Evolutionary conservation across 257 asterid genomes (phyloP), one percentile per base, ranked within the genome.

Genomic region (Plectranthus barbatus): DNA sequence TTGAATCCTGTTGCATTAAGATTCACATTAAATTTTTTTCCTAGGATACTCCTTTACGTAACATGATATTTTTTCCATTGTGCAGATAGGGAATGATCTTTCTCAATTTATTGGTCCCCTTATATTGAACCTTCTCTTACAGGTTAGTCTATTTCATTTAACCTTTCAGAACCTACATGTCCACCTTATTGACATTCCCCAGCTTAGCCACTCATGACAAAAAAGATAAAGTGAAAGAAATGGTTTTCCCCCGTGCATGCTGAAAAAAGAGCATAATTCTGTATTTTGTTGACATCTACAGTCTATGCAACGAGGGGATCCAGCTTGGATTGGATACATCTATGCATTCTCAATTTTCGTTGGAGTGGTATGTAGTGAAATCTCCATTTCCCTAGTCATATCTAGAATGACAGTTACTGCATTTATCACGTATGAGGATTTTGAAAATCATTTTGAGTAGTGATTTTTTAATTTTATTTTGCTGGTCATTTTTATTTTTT

Each of bases 281-380:
- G 31, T 31, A 60, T 67, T 29, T 70, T 70, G 67, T 39, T 79
- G 74, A 53, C 64, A 59, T 62, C 39, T 49, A 65, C 94, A 93
- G 99, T 87, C 99, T 50, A 82, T 93, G 96, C 97, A 93, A 90
- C 81, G 40, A 72, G 97, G 99, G 17, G 99, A 81, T 70, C 99
- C 97, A 65, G 94, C 99, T 78, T 90, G 95, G 97, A 84, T 93
- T 73, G 99, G 99, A 77, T 93, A 89, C 79, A 34, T 85, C 57
- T 93, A 93, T 66, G 99, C 99, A 42, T 85, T 87, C 82, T 62
- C 79, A 15, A 92, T 89, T 62, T 92, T 92, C 70, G 45, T 85
- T 68, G 99, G 99, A 75, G 99, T 93, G 97, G 99, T 93, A 93
- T 13, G 95, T 70, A 72, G 60, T 51, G 19, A 50, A 33, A 24